Percentiles rank a stretch among this genome's conserved stretches.
Evolutionary conservation across 345 rosid species (phyloP).

Genomic region (Citrus glauca): DNA sequence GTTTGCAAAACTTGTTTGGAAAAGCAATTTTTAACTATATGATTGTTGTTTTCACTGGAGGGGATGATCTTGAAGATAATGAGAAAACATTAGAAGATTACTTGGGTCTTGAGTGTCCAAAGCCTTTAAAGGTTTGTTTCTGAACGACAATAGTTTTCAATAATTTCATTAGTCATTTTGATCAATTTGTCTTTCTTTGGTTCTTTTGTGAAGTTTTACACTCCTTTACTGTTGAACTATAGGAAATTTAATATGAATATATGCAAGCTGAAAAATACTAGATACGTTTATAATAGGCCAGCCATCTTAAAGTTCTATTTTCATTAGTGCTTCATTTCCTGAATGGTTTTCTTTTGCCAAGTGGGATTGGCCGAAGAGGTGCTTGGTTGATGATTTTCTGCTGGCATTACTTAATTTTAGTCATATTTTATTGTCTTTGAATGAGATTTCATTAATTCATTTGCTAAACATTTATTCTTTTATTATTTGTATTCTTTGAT

Average conservation of each 20-base stretch:
- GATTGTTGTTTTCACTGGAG: slow-evolving; percentile 88
- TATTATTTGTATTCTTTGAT: too few relatives aligned
- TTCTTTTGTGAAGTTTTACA: neutral
- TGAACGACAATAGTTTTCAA: neutral
- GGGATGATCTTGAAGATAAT: slow-evolving; percentile 80
- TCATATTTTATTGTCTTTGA: too few relatives aligned
- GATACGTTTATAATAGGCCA: neutral
- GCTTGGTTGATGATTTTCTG: neutral
- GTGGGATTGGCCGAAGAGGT: neutral
- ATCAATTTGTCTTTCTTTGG: neutral
- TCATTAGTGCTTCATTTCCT: neutral
- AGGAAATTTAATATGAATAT: neutral
- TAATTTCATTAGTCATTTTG: neutral
- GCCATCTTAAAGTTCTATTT: neutral
- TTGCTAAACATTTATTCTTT: too few relatives aligned
- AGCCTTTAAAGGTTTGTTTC: slow-evolving; percentile 59
- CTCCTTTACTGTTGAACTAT: neutral
- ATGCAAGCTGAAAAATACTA: too few relatives aligned
- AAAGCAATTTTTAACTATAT: slow-evolving; percentile 63
- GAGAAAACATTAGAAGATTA: slow-evolving; percentile 80
- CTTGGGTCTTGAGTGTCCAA: slow-evolving; percentile 61
- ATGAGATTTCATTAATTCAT: too few relatives aligned
- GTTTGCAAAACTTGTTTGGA: slow-evolving; percentile 73
- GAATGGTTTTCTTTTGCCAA: neutral
- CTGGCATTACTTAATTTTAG: neutral